Base-by-base conservation (phyloP, 2,329 filamentous ascomycete species). In the Fusarium multiceps region DNA sequence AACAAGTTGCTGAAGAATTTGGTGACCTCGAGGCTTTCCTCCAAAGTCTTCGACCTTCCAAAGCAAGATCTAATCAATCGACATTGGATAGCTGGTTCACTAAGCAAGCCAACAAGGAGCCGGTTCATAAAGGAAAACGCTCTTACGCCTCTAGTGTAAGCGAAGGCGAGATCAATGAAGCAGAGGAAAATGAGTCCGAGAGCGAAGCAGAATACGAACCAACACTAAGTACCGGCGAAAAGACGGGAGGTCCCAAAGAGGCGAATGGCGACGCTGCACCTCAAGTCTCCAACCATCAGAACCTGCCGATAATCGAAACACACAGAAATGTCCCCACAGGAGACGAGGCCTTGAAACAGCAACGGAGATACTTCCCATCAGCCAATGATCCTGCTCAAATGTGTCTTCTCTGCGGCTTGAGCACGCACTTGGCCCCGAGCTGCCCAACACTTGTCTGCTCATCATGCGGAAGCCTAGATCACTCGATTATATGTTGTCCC, bases 401-500 rank as follows among this genome's bases (percentile, higher is more conserved):
- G 73, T 90, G 88, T 72, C 76, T 88, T 55, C 78, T 81, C 37
- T 90, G 88, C 68, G 85, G 84, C 7, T 78, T 80, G 21, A 74
- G 76, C 42, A 84, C 83, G 13, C 88, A 90, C 75, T 72, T 71
- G 20, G 78, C 82, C 14, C 60, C 73, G 28, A 69, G 74, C 30
- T 90, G 88, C 71, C 82, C 84, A 14, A 76, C 80, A 14, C 74
- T 80, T 23, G 75, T 65, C 4, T 90, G 88, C 74, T 80, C 77
- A 9, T 83, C 84, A 58, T 90, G 86, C 73, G 76, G 78, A 25
- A 79, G 78, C 55, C 63, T 71, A 14, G 78, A 78, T 4, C 88
- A 91, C 75, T 82, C 82, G 55, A 79, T 81, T 7, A 82, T 83
- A 68, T 80, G 78, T 56, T 91, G 89, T 68, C 85, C 87, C 13